Evolutionary conservation across 352 stramenopile species (phyloP).

Genomic region (Globisporangium cederbergense): DNA sequence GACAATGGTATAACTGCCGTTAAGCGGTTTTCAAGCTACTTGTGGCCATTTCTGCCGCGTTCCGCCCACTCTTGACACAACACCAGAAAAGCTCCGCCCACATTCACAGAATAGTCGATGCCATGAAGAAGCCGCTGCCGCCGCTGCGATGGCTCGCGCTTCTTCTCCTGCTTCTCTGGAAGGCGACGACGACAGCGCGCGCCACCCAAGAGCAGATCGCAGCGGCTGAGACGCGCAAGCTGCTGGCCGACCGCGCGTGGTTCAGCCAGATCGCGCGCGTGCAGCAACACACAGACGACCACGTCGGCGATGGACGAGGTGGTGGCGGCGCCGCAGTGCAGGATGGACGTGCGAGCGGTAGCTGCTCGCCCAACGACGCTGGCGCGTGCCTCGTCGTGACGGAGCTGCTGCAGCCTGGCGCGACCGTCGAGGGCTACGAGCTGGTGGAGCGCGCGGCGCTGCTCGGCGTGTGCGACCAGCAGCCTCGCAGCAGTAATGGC

Average conservation of each 20-base stretch:
- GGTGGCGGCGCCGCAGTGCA: not conserved
- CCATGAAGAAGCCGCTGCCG: constrained; percentile 9
- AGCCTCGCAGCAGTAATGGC: not conserved
- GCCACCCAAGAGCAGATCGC: constrained; percentile 14
- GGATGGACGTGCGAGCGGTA: not conserved
- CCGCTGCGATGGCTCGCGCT: constrained; percentile 14
- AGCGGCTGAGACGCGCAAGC: constrained; percentile 18
- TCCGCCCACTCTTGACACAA: not conserved
- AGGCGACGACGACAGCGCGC: not conserved
- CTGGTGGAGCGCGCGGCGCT: constrained; percentile 63
- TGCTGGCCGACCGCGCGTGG: constrained; percentile 45
- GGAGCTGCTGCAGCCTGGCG: constrained; percentile 34
- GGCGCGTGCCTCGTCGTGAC: constrained; percentile 29
- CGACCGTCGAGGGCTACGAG: constrained; percentile 62
- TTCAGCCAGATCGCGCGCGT: constrained; percentile 44
- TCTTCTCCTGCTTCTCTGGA: constrained; percentile 8
- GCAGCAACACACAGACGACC: not conserved
- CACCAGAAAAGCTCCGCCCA: not conserved
- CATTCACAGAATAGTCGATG: not conserved
- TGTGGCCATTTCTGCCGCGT: not conserved
- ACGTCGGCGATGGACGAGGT: too few species aligned
- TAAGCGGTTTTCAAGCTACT: not conserved
- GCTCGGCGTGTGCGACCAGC: constrained; percentile 61
- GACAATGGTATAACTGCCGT: too few species aligned
- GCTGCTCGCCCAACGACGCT: constrained; percentile 9